Evolutionary conservation across 2,329 filamentous ascomycete genomes (phyloP).

Genomic region (Claviceps cyperi): DNA sequence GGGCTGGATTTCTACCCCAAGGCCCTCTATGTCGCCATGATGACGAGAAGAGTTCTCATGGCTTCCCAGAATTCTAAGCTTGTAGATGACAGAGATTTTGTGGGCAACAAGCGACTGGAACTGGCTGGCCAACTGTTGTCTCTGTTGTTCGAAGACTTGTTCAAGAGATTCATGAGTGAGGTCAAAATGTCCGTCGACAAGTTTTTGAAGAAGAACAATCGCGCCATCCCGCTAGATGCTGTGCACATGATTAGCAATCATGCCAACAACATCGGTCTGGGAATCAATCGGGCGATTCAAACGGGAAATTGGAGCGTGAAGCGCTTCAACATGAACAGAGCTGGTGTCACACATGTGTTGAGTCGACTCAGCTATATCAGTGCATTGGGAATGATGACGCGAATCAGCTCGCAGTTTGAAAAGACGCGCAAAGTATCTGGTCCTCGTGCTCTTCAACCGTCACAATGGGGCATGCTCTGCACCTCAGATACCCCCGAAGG

Average conservation of each 20-base stretch:
- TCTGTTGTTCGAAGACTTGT: conserved; percentile 89
- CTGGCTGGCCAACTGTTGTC: conserved; percentile 88
- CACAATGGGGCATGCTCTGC: conserved; percentile 96
- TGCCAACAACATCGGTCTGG: conserved; percentile 74
- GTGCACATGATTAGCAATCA: conserved; percentile 71
- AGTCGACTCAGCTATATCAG: conserved; percentile 93
- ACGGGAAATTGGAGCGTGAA: conserved; percentile 97
- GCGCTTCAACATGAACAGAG: conserved; percentile 96
- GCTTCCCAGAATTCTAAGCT: conserved; percentile 77
- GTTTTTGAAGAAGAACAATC: conserved; percentile 82
- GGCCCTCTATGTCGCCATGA: conserved; percentile 88
- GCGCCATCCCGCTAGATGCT: conserved; percentile 78
- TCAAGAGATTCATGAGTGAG: conserved; percentile 84
- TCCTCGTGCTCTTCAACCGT: conserved; percentile 88
- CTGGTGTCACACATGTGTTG: conserved; percentile 89
- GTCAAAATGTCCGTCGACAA: conserved; percentile 94
- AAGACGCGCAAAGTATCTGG: conserved; percentile 96
- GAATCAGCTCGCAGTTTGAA: conserved; percentile 96
- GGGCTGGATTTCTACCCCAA: conserved; percentile 95
- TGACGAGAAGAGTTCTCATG: conserved; percentile 94
- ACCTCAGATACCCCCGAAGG: conserved; percentile 96
- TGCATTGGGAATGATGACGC: conserved; percentile 97
- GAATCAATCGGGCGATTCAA: conserved; percentile 90
- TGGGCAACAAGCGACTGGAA: conserved; percentile 93
- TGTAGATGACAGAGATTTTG: conserved; percentile 93